Evolutionary conservation across 805 yeast genomes (phyloP).

Genomic region (Pichia ethanolica): DNA sequence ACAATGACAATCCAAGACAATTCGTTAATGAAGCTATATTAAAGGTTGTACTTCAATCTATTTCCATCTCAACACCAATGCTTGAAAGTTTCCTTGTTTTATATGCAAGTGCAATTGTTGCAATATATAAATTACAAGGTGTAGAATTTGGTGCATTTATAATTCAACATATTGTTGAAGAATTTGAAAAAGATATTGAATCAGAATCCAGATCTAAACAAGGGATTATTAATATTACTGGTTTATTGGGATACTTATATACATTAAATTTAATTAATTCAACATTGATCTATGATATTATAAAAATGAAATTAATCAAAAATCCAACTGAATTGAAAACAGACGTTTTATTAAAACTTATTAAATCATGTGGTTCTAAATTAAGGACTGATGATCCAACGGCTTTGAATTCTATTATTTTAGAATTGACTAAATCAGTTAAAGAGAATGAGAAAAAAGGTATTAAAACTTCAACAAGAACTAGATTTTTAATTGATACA

Average conservation of each 20-base stretch:
- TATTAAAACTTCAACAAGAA: constrained; percentile 46
- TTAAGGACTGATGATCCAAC: constrained; percentile 86
- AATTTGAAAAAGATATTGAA: constrained; percentile 40
- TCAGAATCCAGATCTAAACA: constrained; percentile 24
- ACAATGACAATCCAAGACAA: constrained; percentile 64
- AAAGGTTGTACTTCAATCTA: constrained; percentile 53
- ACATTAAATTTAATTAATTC: constrained; percentile 71
- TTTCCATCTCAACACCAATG: constrained; percentile 54
- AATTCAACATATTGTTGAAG: constrained; percentile 72
- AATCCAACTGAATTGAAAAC: constrained; percentile 61
- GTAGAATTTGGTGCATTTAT: constrained; percentile 85
- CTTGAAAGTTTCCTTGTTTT: constrained; percentile 73
- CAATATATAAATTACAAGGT: constrained; percentile 74
- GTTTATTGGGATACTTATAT: constrained; percentile 70
- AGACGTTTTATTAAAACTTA: constrained; percentile 64
- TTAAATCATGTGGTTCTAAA: constrained; percentile 73
- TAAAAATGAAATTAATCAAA: constrained; percentile 34
- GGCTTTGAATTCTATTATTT: constrained; percentile 72
- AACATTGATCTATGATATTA: constrained; percentile 68
- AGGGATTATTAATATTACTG: constrained; percentile 46
- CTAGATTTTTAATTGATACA: constrained; percentile 78
- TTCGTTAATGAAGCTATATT: constrained; percentile 68
- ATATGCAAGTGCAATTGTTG: constrained; percentile 69
- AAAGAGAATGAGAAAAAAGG: constrained; percentile 29
- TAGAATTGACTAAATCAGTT: constrained; percentile 44